Evolutionary conservation across 208 protist species (phyloP).

Genomic region (Leptomonas pyrrhocoris): DNA sequence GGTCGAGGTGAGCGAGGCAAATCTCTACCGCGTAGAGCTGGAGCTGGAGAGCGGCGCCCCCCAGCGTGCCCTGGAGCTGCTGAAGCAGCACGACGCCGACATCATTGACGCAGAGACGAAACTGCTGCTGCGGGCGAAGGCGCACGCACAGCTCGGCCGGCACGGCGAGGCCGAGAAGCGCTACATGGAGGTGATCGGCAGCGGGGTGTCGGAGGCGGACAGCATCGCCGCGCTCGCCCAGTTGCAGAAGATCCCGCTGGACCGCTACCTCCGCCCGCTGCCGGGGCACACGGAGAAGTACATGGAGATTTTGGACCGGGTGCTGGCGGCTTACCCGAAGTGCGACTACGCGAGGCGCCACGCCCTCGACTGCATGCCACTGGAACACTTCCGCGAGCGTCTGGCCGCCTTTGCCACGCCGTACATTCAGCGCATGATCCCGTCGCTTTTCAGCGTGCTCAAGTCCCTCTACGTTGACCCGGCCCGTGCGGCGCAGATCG

Average conservation of each 20-base stretch:
- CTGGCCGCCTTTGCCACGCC: conserved; percentile 51
- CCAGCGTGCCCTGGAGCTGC: conserved; percentile 67
- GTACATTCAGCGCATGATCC: conserved; percentile 91
- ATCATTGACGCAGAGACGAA: conserved; percentile 73
- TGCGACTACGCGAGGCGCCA: conserved; percentile 71
- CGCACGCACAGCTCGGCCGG: conserved; percentile 72
- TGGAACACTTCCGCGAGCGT: conserved; percentile 65
- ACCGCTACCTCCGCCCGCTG: conserved; percentile 53
- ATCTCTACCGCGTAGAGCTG: conserved; percentile 78
- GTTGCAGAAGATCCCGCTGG: conserved; percentile 80
- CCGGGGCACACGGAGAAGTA: conserved; percentile 58
- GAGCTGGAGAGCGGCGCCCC: conserved; percentile 63
- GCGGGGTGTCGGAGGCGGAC: conserved; percentile 73
- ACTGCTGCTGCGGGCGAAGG: conserved; percentile 62
- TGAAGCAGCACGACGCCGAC: conserved; percentile 77
- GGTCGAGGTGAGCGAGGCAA: conserved; percentile 78
- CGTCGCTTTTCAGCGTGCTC: conserved; percentile 93
- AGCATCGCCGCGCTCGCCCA: conserved; percentile 80
- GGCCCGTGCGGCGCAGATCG: conserved; percentile 73
- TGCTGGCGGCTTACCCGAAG: conserved; percentile 52
- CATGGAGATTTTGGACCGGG: conserved; percentile 69
- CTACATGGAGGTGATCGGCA: conserved; percentile 76
- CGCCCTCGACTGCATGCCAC: conserved; percentile 76
- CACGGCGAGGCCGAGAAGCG: conserved; percentile 78
- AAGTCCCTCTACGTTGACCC: conserved; percentile 91